These are phyloP conservation scores for Purpureocillium takamizusanense DNA, from an alignment of 2,329 filamentous ascomycete species.

Conservation along the genomic window DNA sequence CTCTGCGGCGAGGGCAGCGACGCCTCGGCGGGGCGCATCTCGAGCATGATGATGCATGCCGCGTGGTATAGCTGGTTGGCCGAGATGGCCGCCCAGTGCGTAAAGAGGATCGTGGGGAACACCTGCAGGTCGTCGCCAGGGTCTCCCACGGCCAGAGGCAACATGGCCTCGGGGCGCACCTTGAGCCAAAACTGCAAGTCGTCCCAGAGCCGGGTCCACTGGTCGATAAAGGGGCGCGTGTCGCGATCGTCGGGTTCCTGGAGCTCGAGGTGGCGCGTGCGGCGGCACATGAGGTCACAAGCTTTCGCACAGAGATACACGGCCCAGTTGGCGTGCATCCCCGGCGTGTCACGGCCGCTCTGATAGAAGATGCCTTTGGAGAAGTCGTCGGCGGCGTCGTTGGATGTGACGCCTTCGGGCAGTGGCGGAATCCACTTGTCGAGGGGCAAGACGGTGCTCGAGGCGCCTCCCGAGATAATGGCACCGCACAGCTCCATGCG, in stretches of 20 bases:
- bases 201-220: conserved; percentile 35
- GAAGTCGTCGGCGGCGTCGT: conserved; percentile 16
- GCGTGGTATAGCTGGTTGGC: conserved; percentile 45
- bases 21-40: conserved; percentile 25
- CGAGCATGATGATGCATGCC: conserved; percentile 27
- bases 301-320: conserved; percentile 42
- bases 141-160: conserved; percentile 13
- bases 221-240: conserved; percentile 23
- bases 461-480: conserved; percentile 39
- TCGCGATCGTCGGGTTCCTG: conserved; percentile 29
- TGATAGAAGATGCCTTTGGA: conserved; percentile 15
- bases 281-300: conserved; percentile 31
- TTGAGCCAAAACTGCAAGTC: conserved; percentile 37
- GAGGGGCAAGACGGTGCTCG: conserved; percentile 38
- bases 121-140: conserved; percentile 17
- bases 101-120: conserved; percentile 38
- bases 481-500: conserved; percentile 48
- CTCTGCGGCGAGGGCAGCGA: conserved; percentile 5
- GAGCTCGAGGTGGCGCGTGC: conserved; percentile 27
- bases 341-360: conserved; percentile 22
- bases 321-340: conserved; percentile 46
- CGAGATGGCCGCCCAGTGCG: conserved; percentile 39
- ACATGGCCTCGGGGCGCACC: conserved; percentile 29
- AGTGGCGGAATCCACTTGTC: conserved; percentile 34
- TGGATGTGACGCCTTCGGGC: conserved; percentile 4